Percentiles rank a stretch among this genome's conserved stretches.
phyloP scores from a whole-genome alignment of 1,284 basidiomycete species.

The Puccinia polysora region DNA sequence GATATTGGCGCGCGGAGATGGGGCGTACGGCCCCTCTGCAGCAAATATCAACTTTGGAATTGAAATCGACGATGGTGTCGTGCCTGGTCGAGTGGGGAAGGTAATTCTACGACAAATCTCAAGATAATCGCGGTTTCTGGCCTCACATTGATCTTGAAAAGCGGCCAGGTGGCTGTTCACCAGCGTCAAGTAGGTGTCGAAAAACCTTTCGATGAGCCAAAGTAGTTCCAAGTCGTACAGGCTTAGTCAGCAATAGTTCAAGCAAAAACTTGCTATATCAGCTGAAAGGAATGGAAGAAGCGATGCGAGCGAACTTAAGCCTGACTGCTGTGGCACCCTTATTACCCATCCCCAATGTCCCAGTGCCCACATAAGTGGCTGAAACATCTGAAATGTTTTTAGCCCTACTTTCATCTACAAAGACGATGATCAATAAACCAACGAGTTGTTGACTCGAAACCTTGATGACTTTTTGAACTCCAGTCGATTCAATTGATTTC shows the following conservation, averaged over 20 bases:
- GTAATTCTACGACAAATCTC: conserved; percentile 37
- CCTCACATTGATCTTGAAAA: conserved; percentile 31
- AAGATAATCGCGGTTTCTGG: conserved; percentile 29
- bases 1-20: conserved; percentile 15
- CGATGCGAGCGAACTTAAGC: conserved; percentile 20
- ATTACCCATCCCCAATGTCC: conserved; percentile 37
- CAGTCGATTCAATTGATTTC: conserved; percentile 15
- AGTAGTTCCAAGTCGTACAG: neutral
- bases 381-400: conserved; percentile 24
- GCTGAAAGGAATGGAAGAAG: neutral
- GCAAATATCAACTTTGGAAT: conserved; percentile 4
- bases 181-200: conserved; percentile 35
- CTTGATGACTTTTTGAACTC: conserved; percentile 28
- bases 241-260: too few species aligned
- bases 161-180: conserved; percentile 34
- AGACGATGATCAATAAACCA: conserved; percentile 35
- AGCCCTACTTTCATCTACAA: conserved; percentile 3
- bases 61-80: neutral
- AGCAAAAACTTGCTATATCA: neutral
- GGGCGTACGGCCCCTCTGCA: neutral
- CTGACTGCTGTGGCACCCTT: conserved; percentile 36
- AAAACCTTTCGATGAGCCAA: conserved; percentile 4
- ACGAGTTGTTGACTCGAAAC: conserved; percentile 40
- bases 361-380: conserved; percentile 38
- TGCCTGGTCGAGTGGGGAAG: conserved; percentile 1